phyloP scores from a whole-genome alignment of 495 filamentous ascomycete genomes.

The Poronia punctata region DNA sequence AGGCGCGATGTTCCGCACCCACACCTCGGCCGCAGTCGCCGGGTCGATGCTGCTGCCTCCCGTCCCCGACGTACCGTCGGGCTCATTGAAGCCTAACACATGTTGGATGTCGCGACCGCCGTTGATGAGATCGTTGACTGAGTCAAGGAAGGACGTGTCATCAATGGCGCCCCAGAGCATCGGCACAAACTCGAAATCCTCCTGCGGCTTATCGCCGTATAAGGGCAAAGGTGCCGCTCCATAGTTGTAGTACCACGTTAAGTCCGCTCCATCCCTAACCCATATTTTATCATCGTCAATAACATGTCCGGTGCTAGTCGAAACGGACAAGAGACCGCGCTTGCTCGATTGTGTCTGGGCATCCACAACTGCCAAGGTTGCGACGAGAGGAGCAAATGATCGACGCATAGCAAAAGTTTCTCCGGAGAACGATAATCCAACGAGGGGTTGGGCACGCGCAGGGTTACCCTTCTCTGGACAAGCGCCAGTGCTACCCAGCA shows the following conservation, averaged over 20 bases:
- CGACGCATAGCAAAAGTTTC: conserved; percentile 16
- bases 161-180: conserved; percentile 64
- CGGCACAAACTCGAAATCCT: conserved; percentile 64
- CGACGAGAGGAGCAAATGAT: conserved; percentile 12
- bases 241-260: conserved; percentile 87
- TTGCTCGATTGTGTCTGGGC: conserved; percentile 49
- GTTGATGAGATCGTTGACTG: conserved; percentile 43
- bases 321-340: conserved; percentile 63
- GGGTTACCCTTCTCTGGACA: no score
- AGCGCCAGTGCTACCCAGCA: no score
- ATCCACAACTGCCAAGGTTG: conserved; percentile 15
- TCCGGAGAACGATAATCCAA: no score
- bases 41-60: conserved; percentile 57
- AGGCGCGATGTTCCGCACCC: conserved; percentile 61
- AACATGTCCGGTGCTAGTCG: conserved; percentile 35
- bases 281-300: conserved; percentile 56
- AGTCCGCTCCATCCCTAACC: conserved; percentile 40
- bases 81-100: conserved; percentile 70
- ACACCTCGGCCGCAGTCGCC: conserved; percentile 51
- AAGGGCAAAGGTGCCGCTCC: conserved; percentile 41
- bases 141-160: conserved; percentile 49
- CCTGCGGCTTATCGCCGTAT: conserved; percentile 35
- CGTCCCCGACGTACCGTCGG: conserved; percentile 45
- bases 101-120: conserved; percentile 53
- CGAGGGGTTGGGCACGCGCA: no score